Evolutionary conservation across 441 rosid species (phyloP), one percentile per base, ranked within the genome.

Genomic region (Breynia disticha): DNA sequence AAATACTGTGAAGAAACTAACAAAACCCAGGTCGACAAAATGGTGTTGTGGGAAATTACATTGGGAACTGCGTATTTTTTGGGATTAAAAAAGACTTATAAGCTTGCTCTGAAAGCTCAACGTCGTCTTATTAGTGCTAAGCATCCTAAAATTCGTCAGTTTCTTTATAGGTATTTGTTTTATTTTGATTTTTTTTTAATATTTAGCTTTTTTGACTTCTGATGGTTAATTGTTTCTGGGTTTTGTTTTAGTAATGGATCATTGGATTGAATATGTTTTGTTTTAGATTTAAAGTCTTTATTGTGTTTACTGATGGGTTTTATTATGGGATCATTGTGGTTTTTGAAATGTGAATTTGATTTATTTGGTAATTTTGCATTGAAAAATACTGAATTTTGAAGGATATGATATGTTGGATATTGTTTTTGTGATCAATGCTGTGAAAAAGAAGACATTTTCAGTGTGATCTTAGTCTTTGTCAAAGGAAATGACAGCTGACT

Each of bases 31-130:
- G 9, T 0, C 44, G 59, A 58, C 5, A 10, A 21, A 11, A 91
- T 91, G 98, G 97, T 91, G 61, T 71, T 86, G 1, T 91, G 98
- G 98, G 98, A 91, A 79, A 78, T 91, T 72, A 81, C 95, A 20
- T 50, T 91, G 67, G 95, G 72, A 48, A 86, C 95, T 16, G 98
- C 97, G 15, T 91, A 84, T 71, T 78, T 91, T 70, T 72, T 91
- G 50, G 98, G 97, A 43, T 75, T 88, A 16, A 84, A 73, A 45
- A 84, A 94, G 19, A 84, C 94, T 52, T 86, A 84, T 56, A 77
- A 61, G 57, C 84, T 91, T 51, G 87, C 85, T 45, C 68, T 81
- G 74, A 71, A 61, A 85, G 72, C 81, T 68, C 95, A 91, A 63
- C 86, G 91, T 37, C 79, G 82, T 48, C 43, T 84, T 59, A 75